A percentile compares a stretch with the other conserved stretches of the same genome.
Conservation (phyloP, 2,329 filamentous ascomycete species). For the Gnomoniopsis smithogilvyi region DNA sequence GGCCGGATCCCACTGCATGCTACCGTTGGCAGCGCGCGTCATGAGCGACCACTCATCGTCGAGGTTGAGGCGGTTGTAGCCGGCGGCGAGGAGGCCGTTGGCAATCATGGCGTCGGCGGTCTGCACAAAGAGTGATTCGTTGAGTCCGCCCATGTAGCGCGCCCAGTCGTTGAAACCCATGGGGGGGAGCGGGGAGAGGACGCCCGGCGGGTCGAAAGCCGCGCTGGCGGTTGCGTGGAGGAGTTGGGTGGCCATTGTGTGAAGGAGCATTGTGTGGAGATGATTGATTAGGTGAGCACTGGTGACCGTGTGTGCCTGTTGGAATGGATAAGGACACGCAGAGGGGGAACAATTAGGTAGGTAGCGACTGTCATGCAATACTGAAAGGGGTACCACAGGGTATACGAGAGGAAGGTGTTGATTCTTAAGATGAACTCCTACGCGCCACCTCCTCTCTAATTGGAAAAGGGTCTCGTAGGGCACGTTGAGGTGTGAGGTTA, state of each 20-base stretch:
- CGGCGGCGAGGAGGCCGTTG: constrained; percentile 35
- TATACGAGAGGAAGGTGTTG: too few species aligned
- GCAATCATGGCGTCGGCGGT: constrained; percentile 42
- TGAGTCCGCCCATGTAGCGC: constrained; percentile 43
- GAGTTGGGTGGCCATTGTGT: constrained; percentile 13
- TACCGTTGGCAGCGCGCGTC: constrained; percentile 31
- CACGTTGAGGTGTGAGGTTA: background rate
- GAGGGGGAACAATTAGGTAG: background rate
- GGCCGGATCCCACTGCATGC: constrained; percentile 37
- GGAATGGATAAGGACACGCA: background rate
- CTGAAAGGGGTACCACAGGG: too few species aligned
- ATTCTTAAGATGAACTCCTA: too few species aligned
- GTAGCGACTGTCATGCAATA: background rate
- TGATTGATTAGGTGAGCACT: too few species aligned
- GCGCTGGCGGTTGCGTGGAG: constrained; percentile 8
- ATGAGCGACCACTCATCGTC: constrained; percentile 43
- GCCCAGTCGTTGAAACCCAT: constrained; percentile 54
- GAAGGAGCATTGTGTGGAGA: background rate
- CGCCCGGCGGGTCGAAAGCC: constrained; percentile 13
- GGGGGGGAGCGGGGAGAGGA: constrained; percentile 34
- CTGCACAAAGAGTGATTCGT: constrained; percentile 43
- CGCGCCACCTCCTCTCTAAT: background rate
- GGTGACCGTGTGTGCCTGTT: background rate
- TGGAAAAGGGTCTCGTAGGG: background rate
- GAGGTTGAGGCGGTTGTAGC: constrained; percentile 36